Evolutionary conservation across 2,329 filamentous ascomycete genomes (phyloP), one percentile per base, ranked within the genome.

Genomic region (Emergomyces pasteurianus): DNA sequence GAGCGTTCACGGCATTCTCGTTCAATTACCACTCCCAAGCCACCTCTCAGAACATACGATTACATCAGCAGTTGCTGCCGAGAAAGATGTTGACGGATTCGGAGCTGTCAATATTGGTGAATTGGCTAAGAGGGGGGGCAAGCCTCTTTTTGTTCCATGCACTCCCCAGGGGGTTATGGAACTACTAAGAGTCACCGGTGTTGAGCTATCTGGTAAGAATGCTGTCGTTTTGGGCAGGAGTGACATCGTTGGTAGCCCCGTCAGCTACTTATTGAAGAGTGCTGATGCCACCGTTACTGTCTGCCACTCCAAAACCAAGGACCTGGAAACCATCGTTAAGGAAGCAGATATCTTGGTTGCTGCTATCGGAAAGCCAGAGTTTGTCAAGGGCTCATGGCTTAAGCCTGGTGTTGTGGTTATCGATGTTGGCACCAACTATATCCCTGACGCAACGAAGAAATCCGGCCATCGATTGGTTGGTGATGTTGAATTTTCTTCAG

Each of bases 81-180:
- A 94, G 76, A 99, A 99, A 78, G 94, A 99, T 79, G 94, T 99
- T 58, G 94, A 99, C 76, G 94, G 94, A 58, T 99, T 99, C 71
- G 92, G 94, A 61, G 87, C 90, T 61, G 83, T 82, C 70, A 99
- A 96, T 78, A 96, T 99, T 72, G 94, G 94, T 66, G 92, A 97
- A 79, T 83, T 99, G 68, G 92, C 94, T 69, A 99, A 99, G 83
- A 86, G 91, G 68, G 92, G 94, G 58, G 94, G 94, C 52, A 84
- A 83, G 66, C 94, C 94, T 54, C 81, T 90, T 64, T 99, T 99
- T 77, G 84, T 89, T 50, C 94, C 94, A 54, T 99, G 94, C 81
- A 99, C 94, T 1, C 94, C 94, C 58, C 92, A 96, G 79, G 94
- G 94, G 70, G 89, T 96, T 71, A 97, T 99, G 92, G 88, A 89